These are phyloP conservation scores for Trematosphaeria pertusa DNA, from an alignment of 2,329 filamentous ascomycete species.

Conservation along the genomic window DNA sequence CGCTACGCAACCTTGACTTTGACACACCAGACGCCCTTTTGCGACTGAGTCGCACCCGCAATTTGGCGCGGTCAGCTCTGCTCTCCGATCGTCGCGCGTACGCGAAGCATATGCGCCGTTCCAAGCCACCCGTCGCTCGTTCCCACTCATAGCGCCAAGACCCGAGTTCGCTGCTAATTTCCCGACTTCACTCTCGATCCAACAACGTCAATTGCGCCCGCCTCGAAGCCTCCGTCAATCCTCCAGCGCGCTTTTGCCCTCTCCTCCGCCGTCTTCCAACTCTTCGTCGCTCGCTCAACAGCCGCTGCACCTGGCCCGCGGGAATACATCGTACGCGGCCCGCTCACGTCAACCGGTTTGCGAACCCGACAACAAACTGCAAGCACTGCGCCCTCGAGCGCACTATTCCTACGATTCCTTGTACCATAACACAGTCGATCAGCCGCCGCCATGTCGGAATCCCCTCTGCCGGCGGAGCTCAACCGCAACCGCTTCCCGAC, in stretches of 20 bases:
- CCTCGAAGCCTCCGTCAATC: conserved; percentile 26
- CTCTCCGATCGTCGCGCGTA: conserved; percentile 7
- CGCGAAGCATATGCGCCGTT: conserved; percentile 20
- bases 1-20: too few species aligned
- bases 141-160: conserved; percentile 43
- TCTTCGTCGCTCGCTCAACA: conserved; percentile 26
- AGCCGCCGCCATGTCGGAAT: conserved; percentile 32
- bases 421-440: conserved; percentile 9
- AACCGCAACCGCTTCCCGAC: conserved; percentile 86
- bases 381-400: too few species aligned
- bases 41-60: neutral
- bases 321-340: conserved; percentile 2
- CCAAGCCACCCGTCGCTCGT: conserved; percentile 36
- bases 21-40: too few species aligned
- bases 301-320: conserved; percentile 9
- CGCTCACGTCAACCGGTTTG: neutral
- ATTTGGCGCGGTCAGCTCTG: neutral
- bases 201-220: conserved; percentile 32
- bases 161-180: conserved; percentile 42
- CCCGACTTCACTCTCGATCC: conserved; percentile 32
- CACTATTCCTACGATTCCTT: conserved; percentile 8
- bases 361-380: too few species aligned
- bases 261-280: conserved; percentile 11
- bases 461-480: conserved; percentile 24
- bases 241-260: conserved; percentile 13